phyloP scores from a whole-genome alignment of 2,329 filamentous ascomycete genomes.

The Cladobotryum protrusum region DNA sequence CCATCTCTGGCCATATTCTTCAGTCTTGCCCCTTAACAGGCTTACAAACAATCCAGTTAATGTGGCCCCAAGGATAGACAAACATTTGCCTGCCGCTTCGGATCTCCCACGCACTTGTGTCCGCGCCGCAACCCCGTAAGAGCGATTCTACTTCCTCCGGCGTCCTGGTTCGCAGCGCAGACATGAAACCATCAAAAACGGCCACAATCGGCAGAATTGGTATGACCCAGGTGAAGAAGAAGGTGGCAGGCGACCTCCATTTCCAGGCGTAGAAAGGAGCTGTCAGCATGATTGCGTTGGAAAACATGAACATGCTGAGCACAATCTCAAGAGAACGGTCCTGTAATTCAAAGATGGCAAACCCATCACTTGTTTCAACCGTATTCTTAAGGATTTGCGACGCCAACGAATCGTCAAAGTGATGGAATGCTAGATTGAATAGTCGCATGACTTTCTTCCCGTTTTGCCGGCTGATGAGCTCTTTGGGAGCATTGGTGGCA shows the following conservation, averaged over 20 bases:
- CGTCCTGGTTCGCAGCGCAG: slow-evolving; percentile 60
- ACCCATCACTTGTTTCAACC: slow-evolving; percentile 57
- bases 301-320: slow-evolving; percentile 45
- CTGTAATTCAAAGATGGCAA: slow-evolving; percentile 71
- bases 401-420: slow-evolving; percentile 48
- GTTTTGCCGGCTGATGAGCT: slow-evolving; percentile 34
- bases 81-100: slow-evolving; percentile 40
- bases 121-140: slow-evolving; percentile 46
- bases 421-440: slow-evolving; percentile 71
- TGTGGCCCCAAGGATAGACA: slow-evolving; percentile 44
- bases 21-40: not conserved
- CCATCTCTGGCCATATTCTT: too few relatives aligned
- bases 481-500: slow-evolving; percentile 52
- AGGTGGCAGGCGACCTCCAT: slow-evolving; percentile 44
- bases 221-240: slow-evolving; percentile 32
- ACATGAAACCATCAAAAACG: slow-evolving; percentile 63
- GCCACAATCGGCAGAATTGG: slow-evolving; percentile 63
- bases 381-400: slow-evolving; percentile 57
- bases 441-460: slow-evolving; percentile 56
- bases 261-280: slow-evolving; percentile 50
- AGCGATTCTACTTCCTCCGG: slow-evolving; percentile 57
- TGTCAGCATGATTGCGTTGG: slow-evolving; percentile 43
- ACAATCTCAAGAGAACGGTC: slow-evolving; percentile 53
- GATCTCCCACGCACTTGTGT: slow-evolving; percentile 42
- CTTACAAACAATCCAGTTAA: slow-evolving; percentile 34